Conservation (phyloP, 768 basidiomycete genomes). For the Kondoa malvinella region DNA sequence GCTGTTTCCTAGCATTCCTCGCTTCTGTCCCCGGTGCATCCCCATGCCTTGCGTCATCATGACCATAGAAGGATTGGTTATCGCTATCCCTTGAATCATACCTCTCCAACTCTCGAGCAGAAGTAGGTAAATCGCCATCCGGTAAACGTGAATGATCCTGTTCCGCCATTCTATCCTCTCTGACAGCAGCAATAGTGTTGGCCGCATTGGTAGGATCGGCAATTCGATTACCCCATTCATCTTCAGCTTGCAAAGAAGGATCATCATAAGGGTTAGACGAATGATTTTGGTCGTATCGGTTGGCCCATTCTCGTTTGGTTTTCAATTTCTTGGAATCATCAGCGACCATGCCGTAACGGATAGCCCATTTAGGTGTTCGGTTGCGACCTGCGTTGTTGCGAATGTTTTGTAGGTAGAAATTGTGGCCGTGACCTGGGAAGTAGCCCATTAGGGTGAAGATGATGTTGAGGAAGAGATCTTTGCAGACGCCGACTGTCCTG, state of each 20-base stretch:
- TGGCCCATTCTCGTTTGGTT: constrained; percentile 25
- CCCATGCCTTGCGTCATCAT: neutral
- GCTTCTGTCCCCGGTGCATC: neutral
- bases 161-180: neutral
- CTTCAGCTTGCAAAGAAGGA: neutral
- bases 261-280: constrained; percentile 15
- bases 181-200: neutral
- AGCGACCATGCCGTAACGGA: constrained; percentile 25
- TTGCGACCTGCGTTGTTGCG: constrained; percentile 25
- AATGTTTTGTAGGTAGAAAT: constrained; percentile 25
- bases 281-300: constrained; percentile 23
- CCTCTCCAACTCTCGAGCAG: neutral
- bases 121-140: neutral
- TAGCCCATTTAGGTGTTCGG: constrained; percentile 27
- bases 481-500: constrained; percentile 21
- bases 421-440: constrained; percentile 25
- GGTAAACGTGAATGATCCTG: too few relatives aligned
- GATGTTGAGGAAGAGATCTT: constrained; percentile 17
- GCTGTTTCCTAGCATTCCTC: neutral
- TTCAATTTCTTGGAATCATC: constrained; percentile 18
- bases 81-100: neutral
- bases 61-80: neutral
- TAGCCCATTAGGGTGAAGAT: constrained; percentile 20
- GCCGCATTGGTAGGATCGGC: neutral
- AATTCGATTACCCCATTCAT: constrained; percentile 2